Evolutionary conservation across 2,329 filamentous ascomycete species (phyloP).

Genomic region (Fonsecaea nubica): DNA sequence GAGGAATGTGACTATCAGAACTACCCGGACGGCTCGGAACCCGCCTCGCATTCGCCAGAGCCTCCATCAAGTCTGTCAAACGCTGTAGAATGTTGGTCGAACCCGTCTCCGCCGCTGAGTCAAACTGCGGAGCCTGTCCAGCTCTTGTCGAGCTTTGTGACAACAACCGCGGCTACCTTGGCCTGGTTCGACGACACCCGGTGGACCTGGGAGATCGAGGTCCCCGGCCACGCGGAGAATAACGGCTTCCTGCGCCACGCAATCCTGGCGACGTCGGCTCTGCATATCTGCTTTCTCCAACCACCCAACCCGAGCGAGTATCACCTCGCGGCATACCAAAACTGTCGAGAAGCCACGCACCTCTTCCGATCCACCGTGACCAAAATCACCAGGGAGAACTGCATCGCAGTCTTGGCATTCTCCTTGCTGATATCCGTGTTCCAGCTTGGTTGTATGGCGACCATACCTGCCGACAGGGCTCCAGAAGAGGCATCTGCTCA

Average conservation of each 20-base stretch:
- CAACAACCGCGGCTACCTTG: constrained; percentile 3
- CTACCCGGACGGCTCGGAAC: neutral
- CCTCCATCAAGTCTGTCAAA: neutral
- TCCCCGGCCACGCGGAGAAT: neutral
- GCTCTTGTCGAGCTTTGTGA: constrained; percentile 10
- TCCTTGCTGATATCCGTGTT: constrained; percentile 17
- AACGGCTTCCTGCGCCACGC: constrained; percentile 14
- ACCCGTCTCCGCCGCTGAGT: neutral
- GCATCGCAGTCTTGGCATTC: constrained; percentile 13
- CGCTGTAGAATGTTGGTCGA: neutral
- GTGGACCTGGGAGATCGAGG: constrained; percentile 13
- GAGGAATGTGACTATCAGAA: constrained; percentile 15
- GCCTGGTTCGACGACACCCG: constrained; percentile 12
- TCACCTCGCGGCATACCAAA: constrained; percentile 4
- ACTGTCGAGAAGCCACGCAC: constrained; percentile 11
- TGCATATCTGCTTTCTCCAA: constrained; percentile 14
- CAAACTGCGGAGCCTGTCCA: constrained; percentile 9
- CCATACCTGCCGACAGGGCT: neutral
- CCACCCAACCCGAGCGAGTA: constrained; percentile 4
- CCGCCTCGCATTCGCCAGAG: neutral
- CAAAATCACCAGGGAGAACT: constrained; percentile 10
- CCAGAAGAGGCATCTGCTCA: constrained; percentile 1
- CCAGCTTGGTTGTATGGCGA: constrained; percentile 4
- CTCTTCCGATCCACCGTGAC: constrained; percentile 10
- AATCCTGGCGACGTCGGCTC: constrained; percentile 16